Conservation (phyloP, 768 basidiomycete genomes). For the Hysterangium stoloniferum region DNA sequence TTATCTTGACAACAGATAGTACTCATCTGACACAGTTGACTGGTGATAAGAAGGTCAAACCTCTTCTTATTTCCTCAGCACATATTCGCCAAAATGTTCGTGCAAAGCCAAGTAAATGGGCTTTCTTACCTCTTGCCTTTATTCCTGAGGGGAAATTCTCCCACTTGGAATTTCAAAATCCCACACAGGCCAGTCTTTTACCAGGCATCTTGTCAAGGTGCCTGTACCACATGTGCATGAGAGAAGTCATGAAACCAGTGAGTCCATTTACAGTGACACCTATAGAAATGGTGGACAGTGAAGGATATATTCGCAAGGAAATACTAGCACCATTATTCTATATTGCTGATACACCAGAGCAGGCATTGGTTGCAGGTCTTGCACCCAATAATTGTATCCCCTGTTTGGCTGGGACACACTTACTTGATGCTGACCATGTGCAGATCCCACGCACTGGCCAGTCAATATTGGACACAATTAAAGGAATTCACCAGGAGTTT, state of each 20-base stretch:
- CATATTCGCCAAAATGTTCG: not conserved
- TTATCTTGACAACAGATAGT: not conserved
- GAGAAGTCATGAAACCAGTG: not conserved
- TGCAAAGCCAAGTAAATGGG: not conserved
- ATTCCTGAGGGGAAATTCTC: constrained; percentile 2
- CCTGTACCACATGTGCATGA: constrained; percentile 1
- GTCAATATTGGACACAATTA: not conserved
- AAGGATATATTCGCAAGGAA: constrained; percentile 1
- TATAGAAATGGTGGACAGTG: not conserved
- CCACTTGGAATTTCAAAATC: not conserved
- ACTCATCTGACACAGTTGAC: constrained; percentile 1
- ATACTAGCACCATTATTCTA: not conserved
- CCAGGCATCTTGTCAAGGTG: not conserved
- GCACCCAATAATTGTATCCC: not conserved
- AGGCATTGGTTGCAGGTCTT: not conserved
- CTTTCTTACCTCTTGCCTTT: not conserved
- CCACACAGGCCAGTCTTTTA: not conserved
- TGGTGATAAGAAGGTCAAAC: constrained; percentile 5
- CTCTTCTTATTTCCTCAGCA: not conserved
- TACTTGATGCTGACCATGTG: not conserved
- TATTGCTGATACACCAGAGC: constrained; percentile 8
- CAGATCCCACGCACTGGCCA: not conserved
- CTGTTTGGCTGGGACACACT: not conserved
- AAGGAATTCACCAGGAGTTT: not conserved
- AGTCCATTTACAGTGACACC: not conserved